These are phyloP conservation scores for Monilinia laxa DNA, from an alignment of 2,329 filamentous ascomycete species.

Conservation along the genomic window DNA sequence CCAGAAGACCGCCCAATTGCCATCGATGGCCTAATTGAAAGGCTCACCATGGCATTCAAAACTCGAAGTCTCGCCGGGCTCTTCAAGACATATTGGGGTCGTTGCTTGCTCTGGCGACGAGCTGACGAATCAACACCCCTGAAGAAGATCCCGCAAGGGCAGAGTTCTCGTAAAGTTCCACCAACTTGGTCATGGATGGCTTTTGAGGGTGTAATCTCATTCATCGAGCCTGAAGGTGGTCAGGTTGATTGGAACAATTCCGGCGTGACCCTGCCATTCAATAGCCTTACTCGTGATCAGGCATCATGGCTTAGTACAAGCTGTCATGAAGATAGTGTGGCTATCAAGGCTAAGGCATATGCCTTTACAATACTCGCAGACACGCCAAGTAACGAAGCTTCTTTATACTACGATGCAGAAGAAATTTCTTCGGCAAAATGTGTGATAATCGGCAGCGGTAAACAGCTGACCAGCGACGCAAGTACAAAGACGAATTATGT, in stretches of 20 bases:
- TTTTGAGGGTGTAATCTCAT: constrained; percentile 15
- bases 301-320: constrained; percentile 14
- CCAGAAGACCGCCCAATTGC: constrained; percentile 10
- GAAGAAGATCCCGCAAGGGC: not conserved
- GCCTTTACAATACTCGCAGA: not conserved
- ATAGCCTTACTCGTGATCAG: not conserved
- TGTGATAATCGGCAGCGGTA: constrained; percentile 2
- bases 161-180: not conserved
- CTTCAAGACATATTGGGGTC: constrained; percentile 16
- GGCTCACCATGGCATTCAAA: constrained; percentile 2
- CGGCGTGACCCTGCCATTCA: constrained; percentile 1
- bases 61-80: constrained; percentile 15
- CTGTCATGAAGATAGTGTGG: not conserved
- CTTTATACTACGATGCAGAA: not conserved
- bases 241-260: not conserved
- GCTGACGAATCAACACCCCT: not conserved
- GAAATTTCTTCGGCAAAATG: not conserved
- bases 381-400: not conserved
- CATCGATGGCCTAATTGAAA: constrained; percentile 12
- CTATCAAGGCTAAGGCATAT: not conserved
- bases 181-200: constrained; percentile 23
- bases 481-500: constrained; percentile 1
- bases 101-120: constrained; percentile 14
- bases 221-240: constrained; percentile 3
- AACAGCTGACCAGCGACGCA: not conserved